A percentile compares a stretch with the other conserved stretches of the same genome.
These are phyloP conservation scores for Kodamaea neixiangensis DNA, from an alignment of 805 yeast species.

Conservation along the genomic window DNA sequence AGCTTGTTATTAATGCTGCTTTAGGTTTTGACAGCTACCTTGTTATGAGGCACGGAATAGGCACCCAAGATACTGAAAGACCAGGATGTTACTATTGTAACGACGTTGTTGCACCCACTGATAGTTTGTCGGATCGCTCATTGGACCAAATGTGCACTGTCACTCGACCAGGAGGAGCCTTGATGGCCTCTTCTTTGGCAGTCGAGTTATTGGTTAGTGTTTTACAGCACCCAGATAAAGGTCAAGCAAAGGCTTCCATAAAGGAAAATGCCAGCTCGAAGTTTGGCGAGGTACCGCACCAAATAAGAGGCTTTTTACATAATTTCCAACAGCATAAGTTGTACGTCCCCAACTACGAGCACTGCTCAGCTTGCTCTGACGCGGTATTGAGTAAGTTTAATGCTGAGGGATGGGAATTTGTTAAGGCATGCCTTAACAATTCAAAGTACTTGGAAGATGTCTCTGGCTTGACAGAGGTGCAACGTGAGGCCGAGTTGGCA, in stretches of 20 bases:
- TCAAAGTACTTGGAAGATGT: slow-evolving; percentile 68
- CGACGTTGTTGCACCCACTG: slow-evolving; percentile 92
- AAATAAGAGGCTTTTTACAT: slow-evolving; percentile 81
- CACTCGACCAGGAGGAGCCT: slow-evolving; percentile 94
- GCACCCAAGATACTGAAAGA: slow-evolving; percentile 10
- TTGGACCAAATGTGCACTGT: slow-evolving; percentile 99
- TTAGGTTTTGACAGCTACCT: slow-evolving; percentile 91
- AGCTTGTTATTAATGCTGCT: slow-evolving; percentile 87
- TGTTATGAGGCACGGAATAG: slow-evolving; percentile 87
- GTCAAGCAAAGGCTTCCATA: slow-evolving; percentile 40
- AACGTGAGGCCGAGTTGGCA: slow-evolving; percentile 64
- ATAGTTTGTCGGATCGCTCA: slow-evolving; percentile 83
- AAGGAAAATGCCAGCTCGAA: slow-evolving; percentile 32
- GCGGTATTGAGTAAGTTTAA: slow-evolving; percentile 54
- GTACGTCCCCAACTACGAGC: slow-evolving; percentile 67
- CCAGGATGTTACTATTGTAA: slow-evolving; percentile 93
- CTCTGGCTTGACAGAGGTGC: slow-evolving; percentile 78
- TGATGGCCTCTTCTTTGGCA: slow-evolving; percentile 81
- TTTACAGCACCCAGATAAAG: slow-evolving; percentile 62
- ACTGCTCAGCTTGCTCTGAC: slow-evolving; percentile 86
- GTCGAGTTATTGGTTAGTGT: slow-evolving; percentile 79
- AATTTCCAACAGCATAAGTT: slow-evolving; percentile 64
- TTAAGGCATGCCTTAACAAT: slow-evolving; percentile 66
- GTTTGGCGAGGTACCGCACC: slow-evolving; percentile 83
- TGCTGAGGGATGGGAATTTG: slow-evolving; percentile 76